A percentile compares a stretch with the other conserved stretches of the same genome.
These are phyloP conservation scores for Picocystis sp. DNA, from an alignment of 163 green algal species.

Conservation along the genomic window DNA sequence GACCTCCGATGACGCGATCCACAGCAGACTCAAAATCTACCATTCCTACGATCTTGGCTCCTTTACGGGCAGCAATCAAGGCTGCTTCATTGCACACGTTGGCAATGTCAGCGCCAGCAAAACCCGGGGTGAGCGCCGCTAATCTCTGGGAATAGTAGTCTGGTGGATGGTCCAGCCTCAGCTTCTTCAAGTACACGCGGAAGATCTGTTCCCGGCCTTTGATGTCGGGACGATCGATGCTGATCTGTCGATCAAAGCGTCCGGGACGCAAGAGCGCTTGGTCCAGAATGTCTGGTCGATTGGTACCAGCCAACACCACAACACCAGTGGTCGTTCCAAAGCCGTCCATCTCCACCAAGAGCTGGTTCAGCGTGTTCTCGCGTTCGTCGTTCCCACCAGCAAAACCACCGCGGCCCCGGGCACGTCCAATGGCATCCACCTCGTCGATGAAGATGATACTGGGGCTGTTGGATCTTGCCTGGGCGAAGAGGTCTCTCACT, in stretches of 20 bases:
- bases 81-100: constrained; percentile 97
- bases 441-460: constrained; percentile 99
- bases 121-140: constrained; percentile 80
- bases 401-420: constrained; percentile 52
- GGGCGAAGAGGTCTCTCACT: constrained; percentile 71
- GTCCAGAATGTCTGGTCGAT: constrained; percentile 91
- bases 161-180: constrained; percentile 45
- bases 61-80: constrained; percentile 72
- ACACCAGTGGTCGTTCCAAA: constrained; percentile 78
- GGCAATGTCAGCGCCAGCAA: constrained; percentile 93
- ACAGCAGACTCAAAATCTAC: constrained; percentile 84
- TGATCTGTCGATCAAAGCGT: constrained; percentile 51
- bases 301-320: constrained; percentile 90
- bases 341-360: constrained; percentile 96
- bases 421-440: constrained; percentile 91
- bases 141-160: constrained; percentile 65
- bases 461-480: constrained; percentile 69
- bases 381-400: constrained; percentile 86
- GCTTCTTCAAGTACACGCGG: constrained; percentile 53
- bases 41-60: constrained; percentile 37
- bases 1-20: constrained; percentile 90
- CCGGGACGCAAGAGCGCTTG: constrained; percentile 79
- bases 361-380: constrained; percentile 94
- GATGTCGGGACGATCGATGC: constrained; percentile 90
- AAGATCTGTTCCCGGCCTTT: constrained; percentile 95